Conservation (phyloP, 768 basidiomycete genomes). For the Daedalea quercina region DNA sequence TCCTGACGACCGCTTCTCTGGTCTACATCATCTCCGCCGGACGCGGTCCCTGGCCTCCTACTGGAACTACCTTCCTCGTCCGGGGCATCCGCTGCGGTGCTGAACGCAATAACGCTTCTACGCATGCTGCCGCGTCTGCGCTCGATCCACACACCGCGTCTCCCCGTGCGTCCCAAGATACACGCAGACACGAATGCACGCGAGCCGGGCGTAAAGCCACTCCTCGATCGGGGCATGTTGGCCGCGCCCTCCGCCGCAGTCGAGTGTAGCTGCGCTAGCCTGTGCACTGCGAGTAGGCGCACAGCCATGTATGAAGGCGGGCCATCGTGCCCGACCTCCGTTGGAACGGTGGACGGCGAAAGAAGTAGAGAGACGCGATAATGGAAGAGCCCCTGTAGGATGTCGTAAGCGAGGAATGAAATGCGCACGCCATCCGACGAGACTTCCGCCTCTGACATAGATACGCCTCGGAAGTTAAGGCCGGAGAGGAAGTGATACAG, state of each 20-base stretch:
- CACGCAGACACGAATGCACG: constrained; percentile 47
- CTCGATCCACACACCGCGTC: constrained; percentile 52
- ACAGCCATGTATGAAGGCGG: constrained; percentile 31
- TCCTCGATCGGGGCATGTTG: constrained; percentile 6
- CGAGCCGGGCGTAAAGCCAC: constrained; percentile 16
- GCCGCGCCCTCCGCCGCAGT: constrained; percentile 3
- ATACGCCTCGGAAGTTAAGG: constrained; percentile 32
- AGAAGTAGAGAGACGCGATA: constrained; percentile 31
- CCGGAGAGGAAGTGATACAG: constrained; percentile 10
- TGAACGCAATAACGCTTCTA: constrained; percentile 41
- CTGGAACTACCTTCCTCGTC: constrained; percentile 4
- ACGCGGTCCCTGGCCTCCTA: not conserved
- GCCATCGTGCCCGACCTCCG: not conserved
- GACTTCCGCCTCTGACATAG: constrained; percentile 11
- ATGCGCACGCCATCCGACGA: constrained; percentile 9
- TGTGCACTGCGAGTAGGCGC: constrained; percentile 35
- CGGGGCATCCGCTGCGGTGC: constrained; percentile 1
- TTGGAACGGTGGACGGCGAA: not conserved
- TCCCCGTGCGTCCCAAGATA: constrained; percentile 40
- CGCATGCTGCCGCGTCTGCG: constrained; percentile 34
- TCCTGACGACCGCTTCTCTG: not conserved
- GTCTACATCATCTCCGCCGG: not conserved
- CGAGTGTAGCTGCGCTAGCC: constrained; percentile 25
- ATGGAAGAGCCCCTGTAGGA: constrained; percentile 44
- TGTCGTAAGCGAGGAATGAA: constrained; percentile 36